Base-by-base conservation (phyloP, 768 basidiomycete species). In the Mrakia gelida region DNA sequence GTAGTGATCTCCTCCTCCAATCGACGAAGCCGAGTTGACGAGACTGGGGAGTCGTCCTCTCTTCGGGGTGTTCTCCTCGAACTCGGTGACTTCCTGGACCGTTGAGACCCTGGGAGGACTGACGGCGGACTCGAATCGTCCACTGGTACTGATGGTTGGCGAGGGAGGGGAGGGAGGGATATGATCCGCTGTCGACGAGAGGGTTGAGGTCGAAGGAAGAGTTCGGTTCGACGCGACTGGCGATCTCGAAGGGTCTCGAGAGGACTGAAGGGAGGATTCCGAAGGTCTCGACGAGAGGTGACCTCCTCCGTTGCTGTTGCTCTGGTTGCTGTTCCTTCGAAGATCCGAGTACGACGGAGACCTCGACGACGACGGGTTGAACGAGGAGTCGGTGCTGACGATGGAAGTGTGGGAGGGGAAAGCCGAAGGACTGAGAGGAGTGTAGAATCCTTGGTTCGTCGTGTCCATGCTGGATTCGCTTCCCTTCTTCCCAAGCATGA, bases 81-180 rank as follows among this genome's bases (percentile, higher is more conserved):
- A 81, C 62, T 84, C 83, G 62, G 79, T 82, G 28, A 52, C 79
- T 62, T 84, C 82, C 10, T 79, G 80, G 0, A 84, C 83, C 11
- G 81, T 80, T 11, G 83, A 82, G 0, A 84, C 80, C 32, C 80
- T 77, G 3, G 83, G 83, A 28, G 83, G 56, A 54, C 30, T 67
- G 62, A n/a, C 32, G 28, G 79, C 81, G 0, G 82, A 81, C 21
- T 80, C 73, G 65, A 80, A 79, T 30, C 81, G 68, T 23, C 87
- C 88, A 75, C 87, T 87, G 59, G 90, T 90, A 21, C 71, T 72
- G 81, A 90, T 91, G 80, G 90, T 90, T 75, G 91, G 91, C 71
- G 91, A 82, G 7, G 91, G 91, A 23, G 92, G 92, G 3, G 83
- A 81, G 0, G 75, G 80, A 9, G 82, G 81, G 74, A 91, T 89